A percentile compares a stretch with the other conserved stretches of the same genome.
These are phyloP conservation scores for Friedmanniomyces simplex DNA, from an alignment of 495 filamentous ascomycete genomes.

Conservation along the genomic window DNA sequence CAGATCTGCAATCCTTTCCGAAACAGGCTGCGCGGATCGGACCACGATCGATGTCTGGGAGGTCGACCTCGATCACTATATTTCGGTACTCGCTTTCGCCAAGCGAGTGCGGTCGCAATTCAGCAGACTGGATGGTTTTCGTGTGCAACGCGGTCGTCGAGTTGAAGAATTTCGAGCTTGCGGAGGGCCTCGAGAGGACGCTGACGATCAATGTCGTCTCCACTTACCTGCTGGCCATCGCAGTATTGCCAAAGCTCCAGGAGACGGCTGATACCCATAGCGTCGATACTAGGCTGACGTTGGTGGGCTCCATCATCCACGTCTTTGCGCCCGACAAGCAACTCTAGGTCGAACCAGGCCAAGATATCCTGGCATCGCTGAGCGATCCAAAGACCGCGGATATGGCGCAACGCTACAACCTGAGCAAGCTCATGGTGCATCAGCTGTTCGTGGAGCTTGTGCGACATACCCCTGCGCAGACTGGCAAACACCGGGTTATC, in stretches of 20 bases:
- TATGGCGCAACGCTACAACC: constrained; percentile 23
- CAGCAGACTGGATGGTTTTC: constrained; percentile 31
- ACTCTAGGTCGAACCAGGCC: neutral
- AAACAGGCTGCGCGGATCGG: neutral
- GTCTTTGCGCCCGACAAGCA: neutral
- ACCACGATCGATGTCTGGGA: constrained; percentile 37
- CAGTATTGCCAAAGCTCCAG: constrained; percentile 31
- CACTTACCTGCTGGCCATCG: constrained; percentile 36
- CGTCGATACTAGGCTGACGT: neutral
- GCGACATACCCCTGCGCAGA: constrained; percentile 5
- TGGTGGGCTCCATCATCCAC: constrained; percentile 4
- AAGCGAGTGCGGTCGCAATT: constrained; percentile 31
- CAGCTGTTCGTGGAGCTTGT: neutral
- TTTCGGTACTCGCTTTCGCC: constrained; percentile 39
- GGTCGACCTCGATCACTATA: constrained; percentile 44
- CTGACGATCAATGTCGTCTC: constrained; percentile 39
- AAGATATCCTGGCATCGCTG: neutral
- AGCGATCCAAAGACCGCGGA: constrained; percentile 19
- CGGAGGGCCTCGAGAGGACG: constrained; percentile 37
- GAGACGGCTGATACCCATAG: constrained; percentile 1
- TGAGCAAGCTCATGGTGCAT: constrained; percentile 21
- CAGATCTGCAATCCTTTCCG: neutral
- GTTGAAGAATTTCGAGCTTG: constrained; percentile 22
- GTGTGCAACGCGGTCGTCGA: constrained; percentile 31
- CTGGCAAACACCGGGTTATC: constrained; percentile 18